phyloP scores from a whole-genome alignment of 768 basidiomycete species.

The Tulasnella sp. region DNA sequence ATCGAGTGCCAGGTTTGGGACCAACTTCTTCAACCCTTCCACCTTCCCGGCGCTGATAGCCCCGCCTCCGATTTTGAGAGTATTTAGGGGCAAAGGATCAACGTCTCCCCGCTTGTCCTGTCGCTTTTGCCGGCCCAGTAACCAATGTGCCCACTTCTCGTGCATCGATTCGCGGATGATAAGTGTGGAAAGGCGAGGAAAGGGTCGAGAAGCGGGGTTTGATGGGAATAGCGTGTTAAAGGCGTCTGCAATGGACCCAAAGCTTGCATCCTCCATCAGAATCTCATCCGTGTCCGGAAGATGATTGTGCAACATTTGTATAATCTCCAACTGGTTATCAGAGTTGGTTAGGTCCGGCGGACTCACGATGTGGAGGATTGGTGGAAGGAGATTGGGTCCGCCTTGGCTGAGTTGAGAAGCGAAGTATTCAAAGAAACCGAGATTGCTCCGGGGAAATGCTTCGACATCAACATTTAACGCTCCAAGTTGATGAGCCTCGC shows the following conservation, averaged over 20 bases:
- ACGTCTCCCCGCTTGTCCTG: background rate
- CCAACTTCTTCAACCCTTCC: background rate
- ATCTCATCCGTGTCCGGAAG: background rate
- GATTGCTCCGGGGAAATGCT: background rate
- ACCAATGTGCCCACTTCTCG: background rate
- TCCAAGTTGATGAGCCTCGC: background rate
- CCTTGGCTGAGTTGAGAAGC: background rate
- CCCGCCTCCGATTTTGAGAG: background rate
- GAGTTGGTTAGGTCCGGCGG: background rate
- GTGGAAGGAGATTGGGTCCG: background rate
- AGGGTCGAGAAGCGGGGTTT: background rate
- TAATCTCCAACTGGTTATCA: background rate
- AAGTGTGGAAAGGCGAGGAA: background rate
- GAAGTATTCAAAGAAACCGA: background rate
- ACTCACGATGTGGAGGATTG: background rate
- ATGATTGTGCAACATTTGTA: background rate
- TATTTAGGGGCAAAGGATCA: background rate
- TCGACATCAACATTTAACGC: background rate
- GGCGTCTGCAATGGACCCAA: background rate
- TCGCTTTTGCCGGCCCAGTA: background rate
- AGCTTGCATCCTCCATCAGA: background rate
- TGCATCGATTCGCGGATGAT: background rate
- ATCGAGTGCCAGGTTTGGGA: background rate
- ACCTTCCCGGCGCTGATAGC: background rate
- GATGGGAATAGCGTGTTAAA: background rate